Evolutionary conservation across 2,329 filamentous ascomycete genomes (phyloP), one percentile per base, ranked within the genome.

Genomic region (Fusarium transvaalense): DNA sequence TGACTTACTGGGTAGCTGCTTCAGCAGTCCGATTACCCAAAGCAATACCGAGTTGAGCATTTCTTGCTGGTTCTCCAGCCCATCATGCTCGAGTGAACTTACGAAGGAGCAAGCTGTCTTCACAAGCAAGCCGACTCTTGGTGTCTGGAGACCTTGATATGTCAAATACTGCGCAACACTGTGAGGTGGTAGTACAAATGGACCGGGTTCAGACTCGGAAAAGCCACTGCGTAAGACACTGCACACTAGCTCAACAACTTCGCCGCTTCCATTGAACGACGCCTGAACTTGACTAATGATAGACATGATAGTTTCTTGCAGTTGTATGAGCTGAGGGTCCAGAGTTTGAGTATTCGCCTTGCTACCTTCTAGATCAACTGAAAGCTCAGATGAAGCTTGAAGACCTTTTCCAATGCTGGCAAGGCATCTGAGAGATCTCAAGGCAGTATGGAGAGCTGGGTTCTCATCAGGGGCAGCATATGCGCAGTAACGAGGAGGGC

Each of bases 221-320:
- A 94, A 94, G 1, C 93, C 93, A 21, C 89, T 86, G 39, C 89
- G 88, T 50, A 95, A 83, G 47, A 94, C 87, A 59, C 84, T 85
- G 78, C 92, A 96, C 34, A 90, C 88, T 6, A 88, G 84, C 73
- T 94, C 92, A 23, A 91, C 85, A 13, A 93, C 85, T 69, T 94
- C 92, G 23, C 88, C 85, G 59, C 86, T 88, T 3, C 78, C 79
- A 5, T 82, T 84, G 45, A 93, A 89, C 0, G 86, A 74, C 5
- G 75, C 65, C 62, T 86, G 84, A 6, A 85, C 66, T n/a, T 82
- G 78, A 13, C 81, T 76, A 34, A 88, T 77, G 14, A 86, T 80
- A 7, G 76, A 75, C 63, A 86, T 78, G 10, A 86, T 81, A n/a
- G 78, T 79, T 17, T 75, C 74, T 58, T 89, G 86, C 10, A 86